phyloP scores from a whole-genome alignment of 2,329 filamentous ascomycete species.

The Sordariomycetes sp. region DNA sequence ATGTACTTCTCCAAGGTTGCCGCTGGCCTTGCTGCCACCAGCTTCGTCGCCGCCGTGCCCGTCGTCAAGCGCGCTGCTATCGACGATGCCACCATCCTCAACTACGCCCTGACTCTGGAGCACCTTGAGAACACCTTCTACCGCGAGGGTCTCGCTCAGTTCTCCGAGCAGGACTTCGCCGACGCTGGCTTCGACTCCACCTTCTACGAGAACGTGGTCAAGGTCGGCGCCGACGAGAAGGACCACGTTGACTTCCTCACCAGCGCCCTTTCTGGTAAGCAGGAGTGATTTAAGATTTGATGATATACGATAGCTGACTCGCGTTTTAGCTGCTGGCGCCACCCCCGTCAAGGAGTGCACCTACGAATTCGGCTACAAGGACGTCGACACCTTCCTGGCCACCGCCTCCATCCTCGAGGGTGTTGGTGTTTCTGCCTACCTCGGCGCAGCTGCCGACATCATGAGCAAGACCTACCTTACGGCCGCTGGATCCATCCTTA shows the following conservation, averaged over 20 bases:
- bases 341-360: slow-evolving; percentile 42
- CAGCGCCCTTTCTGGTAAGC: slow-evolving; percentile 20
- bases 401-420: slow-evolving; percentile 58
- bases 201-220: slow-evolving; percentile 49
- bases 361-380: slow-evolving; percentile 54
- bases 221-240: slow-evolving; percentile 44
- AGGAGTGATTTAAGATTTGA: too few relatives aligned
- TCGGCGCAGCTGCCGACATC: slow-evolving; percentile 54
- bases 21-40: slow-evolving; percentile 15
- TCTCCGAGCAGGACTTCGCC: slow-evolving; percentile 40
- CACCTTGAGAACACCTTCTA: slow-evolving; percentile 57
- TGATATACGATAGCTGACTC: too few relatives aligned
- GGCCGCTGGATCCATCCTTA: slow-evolving; percentile 54
- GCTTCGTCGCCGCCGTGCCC: background rate
- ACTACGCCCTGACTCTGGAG: slow-evolving; percentile 41
- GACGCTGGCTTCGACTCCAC: slow-evolving; percentile 37
- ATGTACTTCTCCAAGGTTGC: background rate
- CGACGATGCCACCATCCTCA: slow-evolving; percentile 17
- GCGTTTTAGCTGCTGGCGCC: slow-evolving; percentile 30
- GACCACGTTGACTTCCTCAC: slow-evolving; percentile 49
- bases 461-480: slow-evolving; percentile 46
- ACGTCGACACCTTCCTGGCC: slow-evolving; percentile 47
- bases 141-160: slow-evolving; percentile 47
- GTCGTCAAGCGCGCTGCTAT: slow-evolving; percentile 18
- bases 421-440: slow-evolving; percentile 53